Evolutionary conservation across 2,329 filamentous ascomycete species (phyloP).

Genomic region (Fusarium subglutinans): DNA sequence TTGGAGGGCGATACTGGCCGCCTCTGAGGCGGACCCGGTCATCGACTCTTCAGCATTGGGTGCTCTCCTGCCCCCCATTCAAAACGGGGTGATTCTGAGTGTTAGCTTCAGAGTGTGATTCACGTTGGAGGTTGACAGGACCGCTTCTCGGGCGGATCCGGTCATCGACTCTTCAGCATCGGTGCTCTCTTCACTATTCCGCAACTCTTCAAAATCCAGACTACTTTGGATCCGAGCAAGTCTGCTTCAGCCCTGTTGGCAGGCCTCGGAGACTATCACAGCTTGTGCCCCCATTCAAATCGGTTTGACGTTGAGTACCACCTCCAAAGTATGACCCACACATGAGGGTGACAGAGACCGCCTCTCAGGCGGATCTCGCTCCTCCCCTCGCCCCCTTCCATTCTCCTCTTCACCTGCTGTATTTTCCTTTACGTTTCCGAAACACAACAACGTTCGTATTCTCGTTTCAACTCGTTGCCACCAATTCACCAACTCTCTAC

Average conservation of each 20-base stretch:
- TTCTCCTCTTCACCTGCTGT: background rate
- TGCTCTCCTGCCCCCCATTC: background rate
- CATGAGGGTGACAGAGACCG: background rate
- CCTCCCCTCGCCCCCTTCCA: background rate
- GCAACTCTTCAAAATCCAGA: background rate
- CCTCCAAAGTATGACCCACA: background rate
- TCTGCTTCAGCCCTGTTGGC: background rate
- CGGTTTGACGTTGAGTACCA: background rate
- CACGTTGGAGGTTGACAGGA: background rate
- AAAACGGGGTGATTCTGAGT: background rate
- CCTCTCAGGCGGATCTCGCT: background rate
- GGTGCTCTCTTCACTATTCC: background rate
- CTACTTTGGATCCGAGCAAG: background rate
- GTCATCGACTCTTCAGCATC: no score
- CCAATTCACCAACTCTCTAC: background rate
- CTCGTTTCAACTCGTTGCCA: background rate
- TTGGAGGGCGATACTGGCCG: background rate
- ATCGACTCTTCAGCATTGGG: background rate
- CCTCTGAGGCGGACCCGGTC: background rate
- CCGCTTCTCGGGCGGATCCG: background rate
- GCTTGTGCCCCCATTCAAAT: background rate
- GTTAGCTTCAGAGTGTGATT: background rate
- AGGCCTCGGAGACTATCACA: background rate
- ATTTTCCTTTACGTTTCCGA: background rate
- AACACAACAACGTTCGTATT: background rate